A percentile compares a stretch with the other conserved stretches of the same genome.
These are phyloP conservation scores for Coniella vitis DNA, from an alignment of 2,329 filamentous ascomycete genomes.

Conservation along the genomic window DNA sequence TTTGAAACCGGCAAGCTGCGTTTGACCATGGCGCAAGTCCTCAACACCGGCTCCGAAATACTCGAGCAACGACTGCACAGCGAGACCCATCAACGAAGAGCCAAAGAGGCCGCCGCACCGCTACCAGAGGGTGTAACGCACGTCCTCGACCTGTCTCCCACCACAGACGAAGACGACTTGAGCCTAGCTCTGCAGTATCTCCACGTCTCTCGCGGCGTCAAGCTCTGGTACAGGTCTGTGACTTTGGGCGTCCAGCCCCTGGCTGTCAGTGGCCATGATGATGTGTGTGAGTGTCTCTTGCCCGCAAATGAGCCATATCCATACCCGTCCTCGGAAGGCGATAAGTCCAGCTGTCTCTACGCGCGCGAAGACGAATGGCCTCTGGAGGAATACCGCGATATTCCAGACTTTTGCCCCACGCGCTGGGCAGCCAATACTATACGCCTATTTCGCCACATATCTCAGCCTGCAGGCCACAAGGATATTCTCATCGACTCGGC, in stretches of 20 bases:
- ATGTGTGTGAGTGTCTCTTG: conserved; percentile 8
- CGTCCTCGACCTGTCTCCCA: conserved; percentile 14
- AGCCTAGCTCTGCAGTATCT: conserved; percentile 6
- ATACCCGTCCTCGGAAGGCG: background rate
- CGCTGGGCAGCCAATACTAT: conserved; percentile 59
- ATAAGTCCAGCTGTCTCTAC: background rate
- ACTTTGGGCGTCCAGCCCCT: background rate
- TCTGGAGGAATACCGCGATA: conserved; percentile 26
- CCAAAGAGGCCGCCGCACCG: background rate
- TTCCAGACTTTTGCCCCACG: conserved; percentile 56
- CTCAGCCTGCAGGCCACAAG: conserved; percentile 31
- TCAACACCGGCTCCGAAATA: conserved; percentile 6
- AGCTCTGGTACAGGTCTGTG: conserved; percentile 13
- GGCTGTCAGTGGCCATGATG: conserved; percentile 13
- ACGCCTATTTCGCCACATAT: conserved; percentile 52
- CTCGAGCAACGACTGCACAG: conserved; percentile 2
- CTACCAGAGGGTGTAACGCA: conserved; percentile 5
- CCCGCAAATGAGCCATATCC: background rate
- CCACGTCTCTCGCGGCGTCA: conserved; percentile 6
- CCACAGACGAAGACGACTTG: conserved; percentile 10
- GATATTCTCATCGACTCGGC: conserved; percentile 56
- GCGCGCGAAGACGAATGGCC: conserved; percentile 10
- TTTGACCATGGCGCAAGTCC: conserved; percentile 5
- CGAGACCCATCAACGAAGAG: conserved; percentile 8
- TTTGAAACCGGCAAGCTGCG: conserved; percentile 5